Percentiles rank a stretch among this genome's conserved stretches.
Conservation (phyloP, 352 stramenopile species). For the Phytopythium mirpurense region DNA sequence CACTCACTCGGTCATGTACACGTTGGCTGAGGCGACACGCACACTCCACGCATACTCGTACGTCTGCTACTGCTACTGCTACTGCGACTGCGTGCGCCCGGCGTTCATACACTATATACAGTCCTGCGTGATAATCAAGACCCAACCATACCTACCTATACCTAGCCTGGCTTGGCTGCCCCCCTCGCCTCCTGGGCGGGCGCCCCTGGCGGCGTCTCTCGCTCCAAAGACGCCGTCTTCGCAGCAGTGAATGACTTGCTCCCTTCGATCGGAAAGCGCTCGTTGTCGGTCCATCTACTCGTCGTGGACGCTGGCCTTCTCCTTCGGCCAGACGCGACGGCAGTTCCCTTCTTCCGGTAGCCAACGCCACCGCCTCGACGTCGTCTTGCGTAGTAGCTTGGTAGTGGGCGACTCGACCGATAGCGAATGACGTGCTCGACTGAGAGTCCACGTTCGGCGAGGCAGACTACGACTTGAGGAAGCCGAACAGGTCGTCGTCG, state of each 20-base stretch:
- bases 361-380: neutral
- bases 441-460: neutral
- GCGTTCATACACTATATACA: neutral
- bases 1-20: no score
- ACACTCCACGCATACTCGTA: neutral
- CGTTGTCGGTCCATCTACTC: neutral
- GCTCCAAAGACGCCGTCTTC: neutral
- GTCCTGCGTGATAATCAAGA: neutral
- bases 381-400: no score
- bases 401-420: no score
- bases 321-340: neutral
- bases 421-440: no score
- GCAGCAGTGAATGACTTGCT: neutral
- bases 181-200: no score
- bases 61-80: conserved; percentile 3
- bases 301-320: neutral
- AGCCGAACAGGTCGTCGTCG: conserved; percentile 84
- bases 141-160: no score
- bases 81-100: neutral
- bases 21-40: no score
- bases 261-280: conserved; percentile 1
- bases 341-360: neutral
- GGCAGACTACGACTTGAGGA: conserved; percentile 63
- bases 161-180: no score
- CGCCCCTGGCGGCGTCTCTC: neutral